Conservation (phyloP, 73 alveolate species). For the Paramecium sexaurelia region DNA sequence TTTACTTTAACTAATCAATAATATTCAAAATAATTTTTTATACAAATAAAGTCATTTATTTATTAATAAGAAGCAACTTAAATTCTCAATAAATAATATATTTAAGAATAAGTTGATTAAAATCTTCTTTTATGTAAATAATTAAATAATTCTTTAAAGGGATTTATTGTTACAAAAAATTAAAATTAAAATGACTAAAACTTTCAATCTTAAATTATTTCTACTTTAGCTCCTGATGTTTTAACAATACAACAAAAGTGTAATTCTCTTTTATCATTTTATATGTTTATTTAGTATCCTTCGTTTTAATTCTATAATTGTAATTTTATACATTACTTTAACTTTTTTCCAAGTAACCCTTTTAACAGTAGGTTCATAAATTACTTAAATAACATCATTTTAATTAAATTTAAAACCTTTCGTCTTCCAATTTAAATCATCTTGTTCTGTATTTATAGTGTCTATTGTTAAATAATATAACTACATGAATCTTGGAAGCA, state of each 20-base stretch:
- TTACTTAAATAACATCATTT: too few species aligned
- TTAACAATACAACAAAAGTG: background rate
- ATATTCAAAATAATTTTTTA: background rate
- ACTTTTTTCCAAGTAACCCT: too few species aligned
- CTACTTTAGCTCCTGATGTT: constrained; percentile 4
- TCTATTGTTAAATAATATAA: background rate
- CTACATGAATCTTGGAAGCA: constrained; percentile 36
- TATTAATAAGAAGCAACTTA: background rate
- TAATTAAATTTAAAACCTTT: too few species aligned
- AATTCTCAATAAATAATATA: background rate
- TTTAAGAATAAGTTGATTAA: too few species aligned
- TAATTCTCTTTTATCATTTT: background rate
- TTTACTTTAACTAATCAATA: background rate
- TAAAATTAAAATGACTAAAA: background rate
- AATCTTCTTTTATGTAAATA: too few species aligned
- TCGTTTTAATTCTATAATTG: background rate
- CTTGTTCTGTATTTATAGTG: too few species aligned
- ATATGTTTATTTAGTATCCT: background rate
- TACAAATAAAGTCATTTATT: background rate
- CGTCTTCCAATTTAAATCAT: too few species aligned
- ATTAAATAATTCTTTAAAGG: background rate
- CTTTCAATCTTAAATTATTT: background rate
- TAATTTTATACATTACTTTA: background rate
- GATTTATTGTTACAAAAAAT: background rate
- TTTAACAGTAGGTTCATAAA: too few species aligned